Conservation (phyloP, 305 asterid species). For the Fraxinus albicans region DNA sequence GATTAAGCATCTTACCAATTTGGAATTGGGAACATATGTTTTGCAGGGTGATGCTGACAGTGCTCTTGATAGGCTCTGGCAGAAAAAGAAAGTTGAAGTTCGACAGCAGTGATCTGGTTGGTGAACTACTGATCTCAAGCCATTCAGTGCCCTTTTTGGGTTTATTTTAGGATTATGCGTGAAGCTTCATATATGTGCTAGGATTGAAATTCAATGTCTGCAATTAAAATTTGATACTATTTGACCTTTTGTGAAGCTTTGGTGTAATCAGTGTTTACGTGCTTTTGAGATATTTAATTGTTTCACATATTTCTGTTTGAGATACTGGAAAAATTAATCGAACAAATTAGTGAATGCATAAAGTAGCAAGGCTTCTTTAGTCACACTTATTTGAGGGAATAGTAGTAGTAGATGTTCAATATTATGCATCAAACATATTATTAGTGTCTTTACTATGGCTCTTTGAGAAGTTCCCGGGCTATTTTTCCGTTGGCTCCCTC, state of each 20-base stretch:
- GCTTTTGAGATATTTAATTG: not conserved
- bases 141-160: not conserved
- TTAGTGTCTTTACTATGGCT: not conserved
- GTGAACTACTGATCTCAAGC: not conserved
- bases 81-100: conserved; percentile 45
- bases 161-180: not conserved
- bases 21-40: not conserved
- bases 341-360: not conserved
- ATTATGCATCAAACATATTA: not conserved
- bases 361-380: not conserved
- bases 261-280: not conserved
- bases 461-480: conserved; percentile 13
- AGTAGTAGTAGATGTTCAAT: not conserved
- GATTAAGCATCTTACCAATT: not conserved
- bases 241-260: not conserved
- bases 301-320: not conserved
- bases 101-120: conserved; percentile 29
- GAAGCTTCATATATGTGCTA: not conserved
- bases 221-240: not conserved
- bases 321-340: not conserved
- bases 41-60: conserved; percentile 57
- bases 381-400: not conserved
- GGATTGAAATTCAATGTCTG: not conserved
- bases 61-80: conserved; percentile 55
- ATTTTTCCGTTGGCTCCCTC: conserved; percentile 33